Base-by-base conservation (phyloP, 352 stramenopile genomes). In the Pythium phragmiticola region DNA sequence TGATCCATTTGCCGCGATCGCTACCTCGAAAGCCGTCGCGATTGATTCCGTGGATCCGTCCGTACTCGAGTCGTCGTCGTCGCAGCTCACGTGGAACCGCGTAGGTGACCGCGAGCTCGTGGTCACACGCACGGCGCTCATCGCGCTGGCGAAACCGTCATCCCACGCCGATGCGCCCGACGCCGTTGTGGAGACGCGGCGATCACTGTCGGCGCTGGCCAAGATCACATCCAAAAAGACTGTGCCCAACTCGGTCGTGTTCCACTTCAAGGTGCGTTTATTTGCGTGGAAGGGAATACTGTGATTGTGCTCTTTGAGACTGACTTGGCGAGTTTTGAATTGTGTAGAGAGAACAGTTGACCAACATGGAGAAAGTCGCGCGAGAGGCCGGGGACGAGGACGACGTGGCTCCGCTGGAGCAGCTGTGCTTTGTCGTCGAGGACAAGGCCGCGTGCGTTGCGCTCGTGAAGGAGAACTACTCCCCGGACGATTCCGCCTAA, bases 31-130 rank as follows among this genome's bases (percentile, higher is more conserved):
- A 49, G 54, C 55, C 8, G 60, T 66, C 45, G 56, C 63, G 17
- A 26, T 57, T 12, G 57, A 65, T n/a, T 3, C 42, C 4, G 42
- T 55, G 3, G 57, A 62, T 58, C 41, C 57, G 21, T 54, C 57
- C 9, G 33, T 57, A 26, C 33, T 52, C 9, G 37, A 57, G 23
- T 59, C 58, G 6, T 60, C 65, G 13, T 67, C 61, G 11, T 33
- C 60, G 8, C 57, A 63, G 53, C 39, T 66, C 30, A 75, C 57
- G 13, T 72, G 60, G 62, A 73, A 73, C 37, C 67, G 71, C 19
- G 61, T 89, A 3, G 81, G 81, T 3, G 74, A 88, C 47, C 77
- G 86, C 14, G 81, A 94, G 41, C 70, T 94, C 13, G 82, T 94
- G 12, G 71, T 94, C 28, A 89, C 82, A 0, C 72, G 69, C 9